Conservation (phyloP, 2,329 filamentous ascomycete species). For the Scorias spongiosa region DNA sequence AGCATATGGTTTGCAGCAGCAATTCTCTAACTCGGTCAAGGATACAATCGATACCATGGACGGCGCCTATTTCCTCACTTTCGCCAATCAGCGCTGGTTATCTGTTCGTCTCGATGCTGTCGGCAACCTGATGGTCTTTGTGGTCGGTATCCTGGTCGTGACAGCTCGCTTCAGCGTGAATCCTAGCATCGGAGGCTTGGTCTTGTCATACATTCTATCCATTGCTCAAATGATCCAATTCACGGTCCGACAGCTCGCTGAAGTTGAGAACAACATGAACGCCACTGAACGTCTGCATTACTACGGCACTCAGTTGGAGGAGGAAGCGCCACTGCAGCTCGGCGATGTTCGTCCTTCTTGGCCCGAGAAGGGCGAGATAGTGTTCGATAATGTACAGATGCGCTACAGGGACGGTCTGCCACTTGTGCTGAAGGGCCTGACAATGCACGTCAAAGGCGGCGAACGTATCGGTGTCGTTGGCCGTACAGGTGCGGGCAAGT, state of each 20-base stretch:
- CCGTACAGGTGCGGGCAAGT: conserved; percentile 70
- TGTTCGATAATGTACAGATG: conserved; percentile 36
- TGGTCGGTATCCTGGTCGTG: conserved; percentile 76
- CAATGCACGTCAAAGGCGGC: conserved; percentile 56
- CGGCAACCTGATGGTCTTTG: conserved; percentile 72
- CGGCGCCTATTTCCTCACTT: conserved; percentile 84
- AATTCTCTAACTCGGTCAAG: conserved; percentile 57
- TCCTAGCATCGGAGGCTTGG: conserved; percentile 72
- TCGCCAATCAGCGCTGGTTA: conserved; percentile 89
- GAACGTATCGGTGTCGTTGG: conserved; percentile 73
- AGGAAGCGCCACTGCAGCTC: conserved; percentile 74
- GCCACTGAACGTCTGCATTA: conserved; percentile 82
- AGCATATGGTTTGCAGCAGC: conserved; percentile 68
- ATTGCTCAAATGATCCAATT: conserved; percentile 96
- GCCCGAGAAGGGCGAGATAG: conserved; percentile 67
- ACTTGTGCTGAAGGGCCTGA: conserved; percentile 33
- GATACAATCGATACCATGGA: conserved; percentile 80
- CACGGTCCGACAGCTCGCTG: conserved; percentile 80
- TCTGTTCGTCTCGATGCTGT: conserved; percentile 72
- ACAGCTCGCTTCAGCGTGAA: conserved; percentile 76
- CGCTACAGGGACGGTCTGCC: conserved; percentile 35
- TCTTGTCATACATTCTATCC: conserved; percentile 81
- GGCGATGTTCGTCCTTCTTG: conserved; percentile 55
- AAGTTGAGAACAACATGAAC: conserved; percentile 98
- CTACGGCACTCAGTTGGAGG: conserved; percentile 73